Conservation (phyloP, 202 grass and related monocot species). For the Thinopyrum obtusiflorum region DNA sequence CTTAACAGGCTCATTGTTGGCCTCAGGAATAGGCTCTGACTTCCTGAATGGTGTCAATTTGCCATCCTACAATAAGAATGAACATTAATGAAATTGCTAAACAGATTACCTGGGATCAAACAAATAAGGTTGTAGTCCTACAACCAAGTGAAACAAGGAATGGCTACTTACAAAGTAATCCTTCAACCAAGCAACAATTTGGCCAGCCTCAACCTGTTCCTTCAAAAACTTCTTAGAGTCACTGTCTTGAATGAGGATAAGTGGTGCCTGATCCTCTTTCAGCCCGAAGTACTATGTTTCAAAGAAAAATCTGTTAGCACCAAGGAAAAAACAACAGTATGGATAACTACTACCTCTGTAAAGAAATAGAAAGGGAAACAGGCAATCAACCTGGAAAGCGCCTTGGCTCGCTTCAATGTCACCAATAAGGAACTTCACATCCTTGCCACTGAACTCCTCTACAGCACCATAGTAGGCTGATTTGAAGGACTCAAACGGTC, state of each 20-base stretch:
- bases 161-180: slow-evolving; percentile 60
- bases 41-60: slow-evolving; percentile 67
- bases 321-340: not conserved
- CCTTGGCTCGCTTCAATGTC: slow-evolving; percentile 71
- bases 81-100: slow-evolving; percentile 3
- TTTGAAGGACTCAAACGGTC: slow-evolving; percentile 73
- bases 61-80: slow-evolving; percentile 53
- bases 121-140: not conserved
- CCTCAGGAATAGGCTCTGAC: slow-evolving; percentile 77
- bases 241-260: slow-evolving; percentile 65
- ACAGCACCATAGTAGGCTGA: slow-evolving; percentile 49
- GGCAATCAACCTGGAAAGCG: slow-evolving; percentile 65
- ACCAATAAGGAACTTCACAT: slow-evolving; percentile 84
- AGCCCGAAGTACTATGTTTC: slow-evolving; percentile 73
- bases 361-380: not conserved
- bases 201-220: slow-evolving; percentile 61
- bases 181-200: slow-evolving; percentile 79
- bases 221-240: slow-evolving; percentile 84
- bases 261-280: slow-evolving; percentile 74
- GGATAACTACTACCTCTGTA: not conserved
- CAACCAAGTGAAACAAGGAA: not conserved
- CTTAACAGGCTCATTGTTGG: slow-evolving; percentile 74
- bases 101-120: not conserved
- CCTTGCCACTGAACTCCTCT: slow-evolving; percentile 69
- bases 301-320: slow-evolving; percentile 18